phyloP scores from a whole-genome alignment of 306 rosid genomes.

The Parietaria judaica region DNA sequence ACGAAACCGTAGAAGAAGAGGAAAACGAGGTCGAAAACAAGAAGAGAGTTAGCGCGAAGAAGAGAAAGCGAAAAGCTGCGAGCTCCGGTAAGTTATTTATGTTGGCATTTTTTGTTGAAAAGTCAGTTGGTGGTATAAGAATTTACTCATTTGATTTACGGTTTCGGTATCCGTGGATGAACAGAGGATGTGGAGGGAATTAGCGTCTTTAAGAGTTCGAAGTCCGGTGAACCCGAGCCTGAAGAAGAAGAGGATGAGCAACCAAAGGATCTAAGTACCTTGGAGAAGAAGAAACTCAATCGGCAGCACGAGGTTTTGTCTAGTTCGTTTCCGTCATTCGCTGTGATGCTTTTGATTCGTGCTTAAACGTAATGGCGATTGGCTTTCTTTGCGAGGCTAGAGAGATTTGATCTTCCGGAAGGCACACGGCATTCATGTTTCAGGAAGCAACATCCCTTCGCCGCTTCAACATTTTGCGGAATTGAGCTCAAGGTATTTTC shows the following conservation, averaged over 20 bases:
- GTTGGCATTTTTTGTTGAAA: background rate
- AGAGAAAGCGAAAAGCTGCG: conserved; percentile 64
- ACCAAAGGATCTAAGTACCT: conserved; percentile 21
- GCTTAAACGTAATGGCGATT: background rate
- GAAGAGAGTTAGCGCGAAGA: conserved; percentile 32
- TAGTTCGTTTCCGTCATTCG: background rate
- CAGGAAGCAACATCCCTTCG: conserved; percentile 70
- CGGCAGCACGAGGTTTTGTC: conserved; percentile 64
- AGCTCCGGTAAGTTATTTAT: conserved; percentile 34
- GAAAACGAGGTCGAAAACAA: conserved; percentile 48
- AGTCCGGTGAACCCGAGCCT: conserved; percentile 17
- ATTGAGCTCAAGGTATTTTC: conserved; percentile 59
- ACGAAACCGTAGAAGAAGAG: conserved; percentile 22
- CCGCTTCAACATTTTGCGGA: conserved; percentile 75
- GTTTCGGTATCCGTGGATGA: conserved; percentile 3
- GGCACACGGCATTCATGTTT: conserved; percentile 67
- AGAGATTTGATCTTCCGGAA: conserved; percentile 63
- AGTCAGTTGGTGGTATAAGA: background rate
- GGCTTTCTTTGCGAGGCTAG: conserved; percentile 23
- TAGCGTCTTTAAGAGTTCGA: conserved; percentile 55
- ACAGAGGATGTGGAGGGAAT: conserved; percentile 64
- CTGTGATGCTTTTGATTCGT: too few relatives aligned
- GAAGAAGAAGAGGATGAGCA: conserved; percentile 26
- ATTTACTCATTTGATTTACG: background rate
- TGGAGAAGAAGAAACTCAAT: conserved; percentile 54